A percentile compares a stretch with the other conserved stretches of the same genome.
Conservation (phyloP, 2,329 filamentous ascomycete genomes). For the Fusarium napiforme region DNA sequence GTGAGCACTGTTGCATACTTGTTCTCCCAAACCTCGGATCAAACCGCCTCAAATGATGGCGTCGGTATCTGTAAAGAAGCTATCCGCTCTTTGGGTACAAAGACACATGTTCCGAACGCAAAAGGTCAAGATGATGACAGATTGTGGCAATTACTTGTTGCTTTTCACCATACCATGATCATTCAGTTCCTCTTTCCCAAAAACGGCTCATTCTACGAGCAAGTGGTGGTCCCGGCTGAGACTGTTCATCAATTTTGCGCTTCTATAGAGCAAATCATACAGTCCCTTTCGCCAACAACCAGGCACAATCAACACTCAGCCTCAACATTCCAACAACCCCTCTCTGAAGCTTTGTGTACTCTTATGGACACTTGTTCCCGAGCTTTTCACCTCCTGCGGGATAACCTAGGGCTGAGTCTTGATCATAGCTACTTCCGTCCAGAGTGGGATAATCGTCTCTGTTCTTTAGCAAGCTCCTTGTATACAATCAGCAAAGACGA, state of each 20-base stretch:
- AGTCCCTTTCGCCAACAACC: conserved; percentile 34
- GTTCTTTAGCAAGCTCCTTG: conserved; percentile 40
- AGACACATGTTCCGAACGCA: conserved; percentile 1
- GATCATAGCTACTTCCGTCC: conserved; percentile 35
- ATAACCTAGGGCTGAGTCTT: conserved; percentile 28
- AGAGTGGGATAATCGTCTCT: conserved; percentile 41
- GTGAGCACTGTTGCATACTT: conserved; percentile 47
- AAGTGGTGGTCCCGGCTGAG: conserved; percentile 39
- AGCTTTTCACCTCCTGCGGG: conserved; percentile 43
- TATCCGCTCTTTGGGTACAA: conserved; percentile 43
- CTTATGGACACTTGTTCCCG: conserved; percentile 48
- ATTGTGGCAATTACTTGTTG: conserved; percentile 44
- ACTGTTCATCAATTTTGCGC: conserved; percentile 45
- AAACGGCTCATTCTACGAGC: conserved; percentile 21
- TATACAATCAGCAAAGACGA: conserved; percentile 45
- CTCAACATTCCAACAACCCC: conserved; percentile 38
- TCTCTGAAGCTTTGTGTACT: conserved; percentile 46
- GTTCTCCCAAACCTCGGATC: conserved; percentile 28
- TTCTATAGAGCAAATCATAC: conserved; percentile 45
- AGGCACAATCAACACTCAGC: conserved; percentile 36
- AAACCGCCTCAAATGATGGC: conserved; percentile 41
- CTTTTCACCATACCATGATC: conserved; percentile 49
- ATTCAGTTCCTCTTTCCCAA: conserved; percentile 50
- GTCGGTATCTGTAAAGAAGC: conserved; percentile 45
- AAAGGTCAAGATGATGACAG: conserved; percentile 36